A percentile compares a stretch with the other conserved stretches of the same genome.
phyloP scores from a whole-genome alignment of 208 protist genomes.

The Trypanosoma vivax region DNA sequence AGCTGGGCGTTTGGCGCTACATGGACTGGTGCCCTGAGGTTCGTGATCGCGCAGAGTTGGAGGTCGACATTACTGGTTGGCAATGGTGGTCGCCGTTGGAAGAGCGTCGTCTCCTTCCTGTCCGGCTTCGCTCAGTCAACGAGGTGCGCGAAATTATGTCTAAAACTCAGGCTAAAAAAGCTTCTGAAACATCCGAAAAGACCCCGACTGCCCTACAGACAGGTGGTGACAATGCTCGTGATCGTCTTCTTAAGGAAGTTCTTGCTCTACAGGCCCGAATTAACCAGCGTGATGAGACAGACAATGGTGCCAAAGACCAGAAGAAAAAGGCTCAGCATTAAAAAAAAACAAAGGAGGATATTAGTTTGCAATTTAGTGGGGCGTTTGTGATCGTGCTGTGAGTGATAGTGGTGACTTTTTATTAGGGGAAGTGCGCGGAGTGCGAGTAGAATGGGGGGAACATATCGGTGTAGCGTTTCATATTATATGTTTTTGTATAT shows the following conservation, averaged over 20 bases:
- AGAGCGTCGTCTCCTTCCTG: conserved; percentile 77
- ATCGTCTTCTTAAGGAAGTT: conserved; percentile 86
- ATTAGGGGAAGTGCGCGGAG: no score
- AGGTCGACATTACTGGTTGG: conserved; percentile 79
- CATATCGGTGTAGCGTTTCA: no score
- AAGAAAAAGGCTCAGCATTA: conserved; percentile 72
- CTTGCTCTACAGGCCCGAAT: conserved; percentile 84
- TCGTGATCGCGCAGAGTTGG: conserved; percentile 85
- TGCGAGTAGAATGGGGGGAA: no score
- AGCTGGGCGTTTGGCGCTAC: conserved; percentile 90
- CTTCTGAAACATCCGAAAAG: conserved; percentile 43
- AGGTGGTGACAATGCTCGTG: conserved; percentile 62
- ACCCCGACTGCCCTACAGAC: conserved; percentile 36
- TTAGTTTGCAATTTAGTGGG: no score
- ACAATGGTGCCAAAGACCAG: conserved; percentile 16
- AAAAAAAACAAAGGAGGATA: no score
- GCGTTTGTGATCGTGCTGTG: no score
- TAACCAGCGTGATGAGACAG: conserved; percentile 74
- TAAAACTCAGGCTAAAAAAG: conserved; percentile 72
- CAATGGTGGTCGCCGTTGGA: conserved; percentile 86
- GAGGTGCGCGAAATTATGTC: conserved; percentile 88
- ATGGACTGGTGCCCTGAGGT: conserved; percentile 92
- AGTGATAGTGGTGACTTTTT: no score
- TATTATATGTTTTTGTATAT: no score
- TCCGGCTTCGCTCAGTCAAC: conserved; percentile 82